These are phyloP conservation scores for Chytriomyces confervae DNA, from an alignment of 192 early-diverging fungal species.

Conservation along the genomic window DNA sequence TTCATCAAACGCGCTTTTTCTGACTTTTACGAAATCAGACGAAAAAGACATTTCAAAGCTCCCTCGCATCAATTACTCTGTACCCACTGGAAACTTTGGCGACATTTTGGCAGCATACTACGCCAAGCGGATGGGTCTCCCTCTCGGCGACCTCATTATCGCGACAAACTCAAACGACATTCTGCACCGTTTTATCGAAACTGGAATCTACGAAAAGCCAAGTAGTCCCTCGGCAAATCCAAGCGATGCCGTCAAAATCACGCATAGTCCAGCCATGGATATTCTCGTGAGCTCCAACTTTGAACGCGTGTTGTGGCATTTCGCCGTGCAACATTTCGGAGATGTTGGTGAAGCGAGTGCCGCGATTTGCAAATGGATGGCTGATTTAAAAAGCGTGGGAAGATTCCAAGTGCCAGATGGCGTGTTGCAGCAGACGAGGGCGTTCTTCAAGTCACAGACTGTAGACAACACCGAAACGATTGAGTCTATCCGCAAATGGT, in stretches of 20 bases:
- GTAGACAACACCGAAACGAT: constrained; percentile 78
- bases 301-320: constrained; percentile 95
- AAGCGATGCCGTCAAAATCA: constrained; percentile 65
- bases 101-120: constrained; percentile 88
- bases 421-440: constrained; percentile 69
- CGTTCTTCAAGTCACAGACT: constrained; percentile 74
- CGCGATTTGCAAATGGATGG: constrained; percentile 71
- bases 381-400: constrained; percentile 70
- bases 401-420: constrained; percentile 71
- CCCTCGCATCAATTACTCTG: constrained; percentile 67
- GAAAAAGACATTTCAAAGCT: constrained; percentile 25
- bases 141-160: constrained; percentile 76
- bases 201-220: constrained; percentile 84
- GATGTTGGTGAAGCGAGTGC: constrained; percentile 35
- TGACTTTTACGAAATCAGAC: not conserved
- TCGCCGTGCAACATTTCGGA: constrained; percentile 41
- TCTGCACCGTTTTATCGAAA: constrained; percentile 88
- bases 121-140: constrained; percentile 90
- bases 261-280: constrained; percentile 96
- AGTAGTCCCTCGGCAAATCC: constrained; percentile 16
- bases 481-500: constrained; percentile 65
- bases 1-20: not conserved
- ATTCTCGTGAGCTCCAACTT: constrained; percentile 96
- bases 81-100: constrained; percentile 99
- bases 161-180: constrained; percentile 99